Evolutionary conservation across 257 asterid genomes (phyloP), one percentile per base, ranked within the genome.

Genomic region (Nicotiana knightiana): DNA sequence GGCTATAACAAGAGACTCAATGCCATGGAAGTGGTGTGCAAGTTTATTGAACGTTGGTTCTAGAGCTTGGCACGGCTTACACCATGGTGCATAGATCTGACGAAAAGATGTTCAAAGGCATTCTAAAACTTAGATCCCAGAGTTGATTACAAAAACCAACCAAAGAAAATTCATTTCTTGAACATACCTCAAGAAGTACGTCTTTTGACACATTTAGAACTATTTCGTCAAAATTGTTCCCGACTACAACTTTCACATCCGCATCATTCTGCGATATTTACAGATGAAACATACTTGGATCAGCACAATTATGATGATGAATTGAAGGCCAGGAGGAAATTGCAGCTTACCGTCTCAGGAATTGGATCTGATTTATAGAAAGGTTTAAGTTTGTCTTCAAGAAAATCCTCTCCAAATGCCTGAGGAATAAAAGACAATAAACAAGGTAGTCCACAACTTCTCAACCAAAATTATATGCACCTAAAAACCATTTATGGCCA

Each of bases 51-150:
- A 94, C 76, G 88, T 91, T 77, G 99, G 97, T 87, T 96, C 98
- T 9, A 96, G 93, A 85, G 96, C 75, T 90, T 91, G 97, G 89
- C 98, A 96, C 83, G 89, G 97, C 82, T 96, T 94, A 76, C 99
- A 96, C 99, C 99, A 96, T 33, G 99, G 98, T 64, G 98, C 98
- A 85, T 93, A 94, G 76, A 96, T 81, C 98, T 94, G 84, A 76
- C 86, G 24, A 21, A 18, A 35, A n/a, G 13, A 83, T 32, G 5
- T 10, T 57, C 5, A 48, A 63, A 39, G 24, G 16, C 73, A 57
- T 68, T 3, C 8, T 5, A n/a, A 70, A 30, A 79, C 61, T 46
- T 71, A 12, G 79, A 48, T 71, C 13, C 79, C 21, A 5, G 4
- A 46, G 24, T 71, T 71, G 61, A 71, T 43, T 46, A 24, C 79